Evolutionary conservation across 495 filamentous ascomycete species (phyloP).

Genomic region (Monascus purpureus): DNA sequence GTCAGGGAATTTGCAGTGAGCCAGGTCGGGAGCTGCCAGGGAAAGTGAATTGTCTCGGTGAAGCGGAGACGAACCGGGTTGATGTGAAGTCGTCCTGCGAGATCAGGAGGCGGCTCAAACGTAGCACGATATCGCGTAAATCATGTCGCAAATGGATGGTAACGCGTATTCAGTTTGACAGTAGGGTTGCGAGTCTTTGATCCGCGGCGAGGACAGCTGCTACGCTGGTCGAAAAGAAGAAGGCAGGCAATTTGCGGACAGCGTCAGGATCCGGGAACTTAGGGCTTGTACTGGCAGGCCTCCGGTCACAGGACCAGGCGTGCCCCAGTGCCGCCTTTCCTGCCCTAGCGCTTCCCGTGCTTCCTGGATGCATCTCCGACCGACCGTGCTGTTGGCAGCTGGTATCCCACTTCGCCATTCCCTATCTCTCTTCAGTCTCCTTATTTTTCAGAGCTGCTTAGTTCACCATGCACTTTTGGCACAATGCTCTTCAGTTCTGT

Average conservation of each 20-base stretch:
- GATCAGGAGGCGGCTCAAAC: constrained; percentile 7
- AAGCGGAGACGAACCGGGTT: constrained; percentile 8
- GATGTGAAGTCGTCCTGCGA: constrained; percentile 8
- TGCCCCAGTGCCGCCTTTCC: constrained; percentile 8
- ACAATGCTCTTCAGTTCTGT: constrained; percentile 23
- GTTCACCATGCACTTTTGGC: constrained; percentile 29
- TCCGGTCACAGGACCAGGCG: constrained; percentile 17
- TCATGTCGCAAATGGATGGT: no score
- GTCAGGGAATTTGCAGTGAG: no score
- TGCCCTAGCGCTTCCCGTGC: background rate
- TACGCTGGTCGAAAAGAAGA: constrained; percentile 7
- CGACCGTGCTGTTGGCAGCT: no score
- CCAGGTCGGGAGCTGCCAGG: no score
- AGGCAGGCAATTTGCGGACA: constrained; percentile 13
- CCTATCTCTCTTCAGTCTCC: constrained; percentile 1
- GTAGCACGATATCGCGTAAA: no score
- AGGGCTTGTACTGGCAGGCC: constrained; percentile 17
- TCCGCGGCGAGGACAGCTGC: constrained; percentile 1
- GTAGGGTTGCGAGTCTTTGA: no score
- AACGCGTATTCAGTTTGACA: no score
- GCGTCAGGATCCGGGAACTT: constrained; percentile 13
- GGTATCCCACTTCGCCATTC: no score
- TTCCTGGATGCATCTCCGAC: no score
- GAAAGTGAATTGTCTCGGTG: no score
- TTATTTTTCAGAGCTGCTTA: constrained; percentile 4